Conservation (phyloP, 208 protist genomes). For the Strigomonas culicis region DNA sequence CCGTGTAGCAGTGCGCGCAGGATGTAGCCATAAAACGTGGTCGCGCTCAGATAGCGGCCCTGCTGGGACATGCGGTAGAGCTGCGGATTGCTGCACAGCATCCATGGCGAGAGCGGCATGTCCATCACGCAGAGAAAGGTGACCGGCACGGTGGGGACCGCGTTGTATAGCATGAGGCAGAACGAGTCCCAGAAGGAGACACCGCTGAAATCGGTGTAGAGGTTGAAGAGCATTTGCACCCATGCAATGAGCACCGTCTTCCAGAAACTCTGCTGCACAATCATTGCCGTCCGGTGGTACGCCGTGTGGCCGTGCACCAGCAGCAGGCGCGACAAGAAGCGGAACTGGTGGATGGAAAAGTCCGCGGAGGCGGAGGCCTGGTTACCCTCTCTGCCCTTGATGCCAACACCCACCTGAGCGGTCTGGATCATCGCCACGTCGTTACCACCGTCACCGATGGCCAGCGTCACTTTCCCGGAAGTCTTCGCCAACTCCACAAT, state of each 20-base stretch:
- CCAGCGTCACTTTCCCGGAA: slow-evolving; percentile 62
- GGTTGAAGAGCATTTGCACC: slow-evolving; percentile 91
- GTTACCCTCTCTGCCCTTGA: slow-evolving; percentile 85
- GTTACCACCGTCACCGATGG: slow-evolving; percentile 94
- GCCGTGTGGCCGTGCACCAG: slow-evolving; percentile 93
- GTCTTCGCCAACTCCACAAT: slow-evolving; percentile 55
- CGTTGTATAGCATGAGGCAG: slow-evolving; percentile 85
- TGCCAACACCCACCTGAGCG: slow-evolving; percentile 88
- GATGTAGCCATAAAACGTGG: slow-evolving; percentile 81
- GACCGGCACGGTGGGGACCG: slow-evolving; percentile 77
- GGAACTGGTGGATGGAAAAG: slow-evolving; percentile 91
- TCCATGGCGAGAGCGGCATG: slow-evolving; percentile 53
- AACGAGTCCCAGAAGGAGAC: slow-evolving; percentile 90
- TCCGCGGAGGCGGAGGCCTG: slow-evolving; percentile 90
- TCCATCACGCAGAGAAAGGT: slow-evolving; percentile 87
- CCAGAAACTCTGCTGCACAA: slow-evolving; percentile 96
- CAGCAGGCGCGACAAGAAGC: slow-evolving; percentile 86
- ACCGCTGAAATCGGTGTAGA: slow-evolving; percentile 70
- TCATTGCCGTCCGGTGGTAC: slow-evolving; percentile 85
- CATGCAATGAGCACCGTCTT: slow-evolving; percentile 93
- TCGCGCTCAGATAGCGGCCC: slow-evolving; percentile 56
- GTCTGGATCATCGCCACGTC: slow-evolving; percentile 95
- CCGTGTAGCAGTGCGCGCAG: slow-evolving; percentile 70
- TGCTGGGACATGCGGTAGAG: slow-evolving; percentile 70
- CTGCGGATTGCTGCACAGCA: slow-evolving; percentile 47